Conservation (phyloP, 2,329 filamentous ascomycete genomes). For the Aspergillus melleus region DNA sequence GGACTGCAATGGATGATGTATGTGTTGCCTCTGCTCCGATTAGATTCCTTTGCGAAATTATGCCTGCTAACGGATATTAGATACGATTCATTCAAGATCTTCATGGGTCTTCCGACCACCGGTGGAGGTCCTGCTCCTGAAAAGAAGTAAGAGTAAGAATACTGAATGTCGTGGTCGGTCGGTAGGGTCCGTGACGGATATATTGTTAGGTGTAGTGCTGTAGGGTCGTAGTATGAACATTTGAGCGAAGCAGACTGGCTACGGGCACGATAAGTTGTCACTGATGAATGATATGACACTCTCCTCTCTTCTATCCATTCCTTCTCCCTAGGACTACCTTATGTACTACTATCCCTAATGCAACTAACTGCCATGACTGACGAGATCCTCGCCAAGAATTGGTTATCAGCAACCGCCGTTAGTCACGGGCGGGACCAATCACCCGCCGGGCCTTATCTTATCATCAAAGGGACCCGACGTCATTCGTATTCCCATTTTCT, state of each 20-base stretch:
- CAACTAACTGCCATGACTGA: neutral
- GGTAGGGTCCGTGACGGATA: neutral
- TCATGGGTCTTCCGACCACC: conserved; percentile 82
- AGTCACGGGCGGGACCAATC: conserved; percentile 24
- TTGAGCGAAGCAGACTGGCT: neutral
- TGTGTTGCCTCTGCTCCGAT: conserved; percentile 38
- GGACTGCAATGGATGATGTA: conserved; percentile 95
- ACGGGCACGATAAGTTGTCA: neutral
- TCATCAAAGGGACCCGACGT: conserved; percentile 22
- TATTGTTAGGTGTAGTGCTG: neutral
- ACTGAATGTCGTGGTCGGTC: neutral
- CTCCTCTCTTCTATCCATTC: neutral
- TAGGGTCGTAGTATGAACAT: neutral
- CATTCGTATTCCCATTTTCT: conserved; percentile 2
- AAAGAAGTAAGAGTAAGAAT: conserved; percentile 40
- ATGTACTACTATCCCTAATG: too few species aligned
- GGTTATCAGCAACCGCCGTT: conserved; percentile 23
- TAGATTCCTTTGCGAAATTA: neutral
- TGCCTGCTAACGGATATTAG: conserved; percentile 31
- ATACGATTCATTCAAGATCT: conserved; percentile 81
- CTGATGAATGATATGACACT: neutral
- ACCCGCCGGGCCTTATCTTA: conserved; percentile 28
- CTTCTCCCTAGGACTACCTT: too few species aligned
- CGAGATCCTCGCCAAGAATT: neutral
- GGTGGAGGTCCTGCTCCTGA: conserved; percentile 62